phyloP scores from a whole-genome alignment of 495 filamentous ascomycete species.

The Penicillium egyptiacum region DNA sequence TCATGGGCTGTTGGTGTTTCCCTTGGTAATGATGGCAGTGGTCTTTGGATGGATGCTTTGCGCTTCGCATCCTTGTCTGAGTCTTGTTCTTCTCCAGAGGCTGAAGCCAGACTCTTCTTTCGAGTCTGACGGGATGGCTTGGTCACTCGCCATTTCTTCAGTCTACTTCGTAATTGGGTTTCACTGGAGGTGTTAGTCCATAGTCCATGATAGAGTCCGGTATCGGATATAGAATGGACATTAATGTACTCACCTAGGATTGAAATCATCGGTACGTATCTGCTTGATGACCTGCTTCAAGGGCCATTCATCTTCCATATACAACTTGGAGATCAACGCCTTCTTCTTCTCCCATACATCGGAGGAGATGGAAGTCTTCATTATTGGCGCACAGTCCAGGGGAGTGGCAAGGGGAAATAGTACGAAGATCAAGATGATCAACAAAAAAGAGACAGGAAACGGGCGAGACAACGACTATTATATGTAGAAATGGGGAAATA shows the following conservation, averaged over 20 bases:
- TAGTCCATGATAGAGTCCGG: not conserved
- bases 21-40: slow-evolving; percentile 13
- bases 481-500: not conserved
- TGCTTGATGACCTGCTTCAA: slow-evolving; percentile 52
- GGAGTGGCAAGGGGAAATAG: not conserved
- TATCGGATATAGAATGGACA: not conserved
- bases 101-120: slow-evolving; percentile 37
- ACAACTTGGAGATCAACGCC: slow-evolving; percentile 46
- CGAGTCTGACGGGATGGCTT: slow-evolving; percentile 49
- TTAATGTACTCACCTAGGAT: slow-evolving; percentile 41
- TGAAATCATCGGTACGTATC: slow-evolving; percentile 49
- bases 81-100: slow-evolving; percentile 18
- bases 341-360: slow-evolving; percentile 54
- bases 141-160: slow-evolving; percentile 53
- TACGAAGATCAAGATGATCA: slow-evolving; percentile 5
- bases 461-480: slow-evolving; percentile 8
- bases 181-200: slow-evolving; percentile 30
- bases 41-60: slow-evolving; percentile 20
- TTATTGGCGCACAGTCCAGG: slow-evolving; percentile 20
- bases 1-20: slow-evolving; percentile 10
- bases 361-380: slow-evolving; percentile 50
- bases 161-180: slow-evolving; percentile 47
- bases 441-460: slow-evolving; percentile 8
- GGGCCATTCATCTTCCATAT: slow-evolving; percentile 53
- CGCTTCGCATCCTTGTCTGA: slow-evolving; percentile 33